Conservation (phyloP, 2,329 filamentous ascomycete species). For the Colletotrichum eleusines region DNA sequence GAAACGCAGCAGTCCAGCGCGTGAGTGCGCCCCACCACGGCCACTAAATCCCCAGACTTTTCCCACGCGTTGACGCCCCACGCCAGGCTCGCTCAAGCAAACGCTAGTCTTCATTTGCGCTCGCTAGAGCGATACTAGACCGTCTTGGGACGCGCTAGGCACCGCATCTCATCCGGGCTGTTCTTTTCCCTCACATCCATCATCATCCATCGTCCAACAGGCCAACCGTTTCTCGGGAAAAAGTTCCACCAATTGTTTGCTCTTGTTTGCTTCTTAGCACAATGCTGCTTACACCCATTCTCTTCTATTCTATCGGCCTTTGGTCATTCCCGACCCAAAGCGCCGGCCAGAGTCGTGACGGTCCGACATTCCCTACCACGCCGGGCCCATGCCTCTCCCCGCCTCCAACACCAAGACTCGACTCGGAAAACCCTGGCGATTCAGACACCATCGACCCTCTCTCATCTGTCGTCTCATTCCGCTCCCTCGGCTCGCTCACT, state of each 20-base stretch:
- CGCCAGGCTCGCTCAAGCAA: neutral
- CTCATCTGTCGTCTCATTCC: neutral
- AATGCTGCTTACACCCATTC: neutral
- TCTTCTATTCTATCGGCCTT: no score
- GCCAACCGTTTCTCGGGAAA: constrained; percentile 8
- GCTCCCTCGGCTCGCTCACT: constrained; percentile 12
- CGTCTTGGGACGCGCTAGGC: neutral
- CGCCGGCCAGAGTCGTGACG: constrained; percentile 24
- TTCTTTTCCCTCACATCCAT: no score
- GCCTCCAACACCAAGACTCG: neutral
- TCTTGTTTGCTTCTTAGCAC: neutral
- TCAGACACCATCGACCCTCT: neutral
- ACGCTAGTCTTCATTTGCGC: neutral
- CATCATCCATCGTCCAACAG: constrained; percentile 5
- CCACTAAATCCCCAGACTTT: constrained; percentile 42
- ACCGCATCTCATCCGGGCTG: constrained; percentile 19
- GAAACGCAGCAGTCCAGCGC: neutral
- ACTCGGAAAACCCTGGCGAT: neutral
- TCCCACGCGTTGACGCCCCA: constrained; percentile 20
- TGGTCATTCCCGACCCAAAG: neutral
- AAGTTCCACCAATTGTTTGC: constrained; percentile 41
- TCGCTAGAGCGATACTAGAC: neutral
- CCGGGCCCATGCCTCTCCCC: constrained; percentile 2
- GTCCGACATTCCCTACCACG: constrained; percentile 36
- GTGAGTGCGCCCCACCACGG: constrained; percentile 15